phyloP scores from a whole-genome alignment of 345 rosid genomes.

The Syzygium oleosum region DNA sequence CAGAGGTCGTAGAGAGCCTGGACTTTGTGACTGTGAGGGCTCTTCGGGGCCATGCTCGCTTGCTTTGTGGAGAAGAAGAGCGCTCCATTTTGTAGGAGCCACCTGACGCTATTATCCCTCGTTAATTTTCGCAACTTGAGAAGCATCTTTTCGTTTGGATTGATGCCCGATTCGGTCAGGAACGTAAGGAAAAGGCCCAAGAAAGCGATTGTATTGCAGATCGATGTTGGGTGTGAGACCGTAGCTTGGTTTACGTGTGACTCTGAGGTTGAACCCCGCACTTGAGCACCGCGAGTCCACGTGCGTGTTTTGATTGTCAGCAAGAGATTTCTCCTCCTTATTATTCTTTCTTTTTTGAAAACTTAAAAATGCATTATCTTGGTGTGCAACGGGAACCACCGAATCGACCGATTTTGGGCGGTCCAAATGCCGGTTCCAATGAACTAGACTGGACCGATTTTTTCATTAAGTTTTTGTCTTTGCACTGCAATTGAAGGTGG shows the following conservation, averaged over 20 bases:
- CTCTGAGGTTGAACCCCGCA: not conserved
- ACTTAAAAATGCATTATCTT: not conserved
- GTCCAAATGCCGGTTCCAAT: too few relatives aligned
- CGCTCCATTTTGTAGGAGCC: not conserved
- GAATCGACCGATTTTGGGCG: too few relatives aligned
- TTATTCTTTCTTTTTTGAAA: not conserved
- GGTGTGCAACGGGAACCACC: not conserved
- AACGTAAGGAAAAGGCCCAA: not conserved
- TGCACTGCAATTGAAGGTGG: too few relatives aligned
- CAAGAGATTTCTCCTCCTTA: not conserved
- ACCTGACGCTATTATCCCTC: not conserved
- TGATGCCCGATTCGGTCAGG: not conserved
- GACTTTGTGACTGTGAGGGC: constrained; percentile 26
- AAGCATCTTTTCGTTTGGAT: not conserved
- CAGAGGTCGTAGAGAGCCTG: constrained; percentile 69
- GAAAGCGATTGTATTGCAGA: not conserved
- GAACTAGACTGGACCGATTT: too few relatives aligned
- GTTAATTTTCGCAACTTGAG: not conserved
- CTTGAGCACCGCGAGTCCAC: not conserved
- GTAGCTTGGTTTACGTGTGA: not conserved
- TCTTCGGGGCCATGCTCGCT: not conserved
- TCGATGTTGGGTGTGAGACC: not conserved
- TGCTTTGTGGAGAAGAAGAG: not conserved
- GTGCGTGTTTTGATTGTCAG: not conserved
- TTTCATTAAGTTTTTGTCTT: too few relatives aligned